phyloP scores from a whole-genome alignment of 2,329 filamentous ascomycete species.

The Sporothrix variecibatus region DNA sequence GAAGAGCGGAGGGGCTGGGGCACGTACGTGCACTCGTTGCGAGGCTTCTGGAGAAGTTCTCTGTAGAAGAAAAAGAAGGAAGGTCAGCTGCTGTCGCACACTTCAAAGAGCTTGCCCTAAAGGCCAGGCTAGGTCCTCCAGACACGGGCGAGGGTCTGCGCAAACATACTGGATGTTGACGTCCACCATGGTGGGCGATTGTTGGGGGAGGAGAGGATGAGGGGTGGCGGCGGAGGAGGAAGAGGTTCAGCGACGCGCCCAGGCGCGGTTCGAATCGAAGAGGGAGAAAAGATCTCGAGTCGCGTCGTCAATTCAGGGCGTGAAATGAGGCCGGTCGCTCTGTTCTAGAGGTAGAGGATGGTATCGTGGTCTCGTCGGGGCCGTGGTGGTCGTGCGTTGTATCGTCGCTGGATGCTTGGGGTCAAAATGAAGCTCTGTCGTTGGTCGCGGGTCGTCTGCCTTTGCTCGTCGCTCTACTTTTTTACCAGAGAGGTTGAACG shows the following conservation, averaged over 20 bases:
- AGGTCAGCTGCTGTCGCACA: not conserved
- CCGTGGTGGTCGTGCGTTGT: not conserved
- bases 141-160: not conserved
- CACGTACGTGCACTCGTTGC: slow-evolving; percentile 33
- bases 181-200: slow-evolving; percentile 27
- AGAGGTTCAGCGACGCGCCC: not conserved
- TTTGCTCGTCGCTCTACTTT: not conserved
- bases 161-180: slow-evolving; percentile 31
- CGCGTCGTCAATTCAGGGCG: not conserved
- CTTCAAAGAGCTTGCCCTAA: not conserved
- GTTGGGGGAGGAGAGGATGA: not conserved
- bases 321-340: not conserved
- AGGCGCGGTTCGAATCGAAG: slow-evolving; percentile 1
- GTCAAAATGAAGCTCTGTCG: not conserved
- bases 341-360: not conserved
- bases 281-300: not conserved
- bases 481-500: not conserved
- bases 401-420: slow-evolving; percentile 1
- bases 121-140: not conserved
- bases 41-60: slow-evolving; percentile 33
- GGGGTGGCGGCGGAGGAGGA: not conserved
- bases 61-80: slow-evolving; percentile 16
- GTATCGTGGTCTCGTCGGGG: not conserved
- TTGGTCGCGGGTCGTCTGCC: not conserved
- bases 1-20: too few species aligned